Evolutionary conservation across 768 basidiomycete genomes (phyloP).

Genomic region (Pholiota conissans): DNA sequence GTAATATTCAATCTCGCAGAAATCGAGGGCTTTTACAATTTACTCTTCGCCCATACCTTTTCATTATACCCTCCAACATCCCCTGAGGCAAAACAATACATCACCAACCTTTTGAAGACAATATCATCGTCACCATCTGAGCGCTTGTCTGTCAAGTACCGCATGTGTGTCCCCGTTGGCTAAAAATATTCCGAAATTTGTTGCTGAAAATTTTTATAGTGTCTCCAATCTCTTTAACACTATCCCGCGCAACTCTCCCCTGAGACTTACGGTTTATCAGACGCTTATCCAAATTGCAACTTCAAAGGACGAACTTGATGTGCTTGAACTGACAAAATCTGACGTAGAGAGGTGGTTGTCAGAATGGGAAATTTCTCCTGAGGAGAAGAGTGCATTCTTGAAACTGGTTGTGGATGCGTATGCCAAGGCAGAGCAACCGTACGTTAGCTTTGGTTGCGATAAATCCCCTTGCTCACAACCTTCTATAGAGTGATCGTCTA

Average conservation of each 20-base stretch:
- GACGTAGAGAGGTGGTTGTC: conserved; percentile 77
- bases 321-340: conserved; percentile 56
- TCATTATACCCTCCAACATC: conserved; percentile 55
- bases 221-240: conserved; percentile 84
- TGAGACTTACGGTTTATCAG: conserved; percentile 63
- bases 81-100: conserved; percentile 51
- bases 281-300: conserved; percentile 61
- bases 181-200: background rate
- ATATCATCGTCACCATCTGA: conserved; percentile 57
- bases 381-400: conserved; percentile 66
- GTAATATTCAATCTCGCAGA: conserved; percentile 30
- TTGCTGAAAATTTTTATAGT: conserved; percentile 33
- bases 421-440: conserved; percentile 59
- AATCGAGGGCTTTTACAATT: conserved; percentile 87
- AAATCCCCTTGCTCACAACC: too few relatives aligned
- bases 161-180: conserved; percentile 52
- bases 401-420: conserved; percentile 63
- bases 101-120: conserved; percentile 49
- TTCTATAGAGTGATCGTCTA: conserved; percentile 57
- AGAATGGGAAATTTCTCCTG: conserved; percentile 68
- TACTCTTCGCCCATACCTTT: conserved; percentile 73
- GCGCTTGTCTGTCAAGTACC: conserved; percentile 65
- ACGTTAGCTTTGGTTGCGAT: too few relatives aligned
- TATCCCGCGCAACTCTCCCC: conserved; percentile 60
- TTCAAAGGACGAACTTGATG: conserved; percentile 59